Evolutionary conservation across 1,284 basidiomycete genomes (phyloP), one percentile per base, ranked within the genome.

Genomic region (Neolentinus lepideus): DNA sequence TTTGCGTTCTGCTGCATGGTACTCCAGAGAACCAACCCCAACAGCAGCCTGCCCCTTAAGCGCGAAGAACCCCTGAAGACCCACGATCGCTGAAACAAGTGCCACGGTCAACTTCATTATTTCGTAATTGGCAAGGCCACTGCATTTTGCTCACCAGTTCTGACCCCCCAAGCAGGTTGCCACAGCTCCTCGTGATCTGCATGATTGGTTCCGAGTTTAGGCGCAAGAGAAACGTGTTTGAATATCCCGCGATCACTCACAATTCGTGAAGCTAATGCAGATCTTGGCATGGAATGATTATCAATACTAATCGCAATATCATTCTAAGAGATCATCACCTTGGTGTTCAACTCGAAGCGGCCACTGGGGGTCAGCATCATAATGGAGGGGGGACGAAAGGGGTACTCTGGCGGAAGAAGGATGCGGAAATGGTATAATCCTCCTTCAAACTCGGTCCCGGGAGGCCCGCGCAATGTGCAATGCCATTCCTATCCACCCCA

Each of bases 81-180:
- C 95, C 54, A 94, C 81, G 60, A 97, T 94, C 22, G 92, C 94
- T 88, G 64, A 1, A n/a, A 25, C 12, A 43, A 16, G 52, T 24
- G 50, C 21, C 21, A 21, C 31, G 4, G 26, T 36, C 26, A 9
- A 19, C 29, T 47, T 21, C 35, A 19, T 24, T 59, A 31, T 51
- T 27, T 56, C 16, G 19, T 16, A 4, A 43, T 58, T 53, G 31
- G 61, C 54, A 54, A 55, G 31, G 61, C 58, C 35, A 38, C 25
- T 38, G 52, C 33, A 21, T 43, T 36, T 50, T 57, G 74, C 70
- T 52, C 59, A 85, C 92, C 92, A 57, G 95, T 98, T 57, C 95
- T 82, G 25, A 98, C 91, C 56, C 95, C 95, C 95, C 95, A 98
- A 12, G 95, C 94, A 29, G 95, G 95, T 71, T 97, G 94, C 95